Conservation (phyloP, 1,139 yeast genomes). For the Suhomyces kunorum region DNA sequence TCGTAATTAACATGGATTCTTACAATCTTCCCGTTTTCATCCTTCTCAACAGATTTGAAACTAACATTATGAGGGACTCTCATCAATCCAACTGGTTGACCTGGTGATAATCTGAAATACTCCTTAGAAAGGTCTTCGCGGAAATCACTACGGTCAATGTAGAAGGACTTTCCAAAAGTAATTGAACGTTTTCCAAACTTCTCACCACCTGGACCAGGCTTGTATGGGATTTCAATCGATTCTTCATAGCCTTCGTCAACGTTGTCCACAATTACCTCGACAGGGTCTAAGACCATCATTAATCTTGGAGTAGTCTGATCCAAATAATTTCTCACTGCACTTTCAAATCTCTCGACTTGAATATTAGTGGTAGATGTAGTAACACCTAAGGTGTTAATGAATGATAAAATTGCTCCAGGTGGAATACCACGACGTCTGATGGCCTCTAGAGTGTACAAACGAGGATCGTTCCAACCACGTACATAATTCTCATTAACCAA, state of each 20-base stretch:
- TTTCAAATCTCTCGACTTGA: slow-evolving; percentile 86
- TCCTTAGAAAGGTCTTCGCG: slow-evolving; percentile 57
- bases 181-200: slow-evolving; percentile 66
- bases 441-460: slow-evolving; percentile 91
- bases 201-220: slow-evolving; percentile 65
- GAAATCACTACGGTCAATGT: slow-evolving; percentile 85
- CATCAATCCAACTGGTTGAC: slow-evolving; percentile 94
- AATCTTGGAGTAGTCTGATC: slow-evolving; percentile 93
- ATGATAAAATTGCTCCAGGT: slow-evolving; percentile 95
- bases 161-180: slow-evolving; percentile 74
- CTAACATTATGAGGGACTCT: slow-evolving; percentile 84
- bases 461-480: slow-evolving; percentile 98
- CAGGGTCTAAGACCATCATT: slow-evolving; percentile 89
- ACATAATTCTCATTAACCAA: slow-evolving; percentile 80
- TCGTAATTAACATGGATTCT: slow-evolving; percentile 83
- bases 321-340: slow-evolving; percentile 80
- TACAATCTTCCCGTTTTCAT: slow-evolving; percentile 60
- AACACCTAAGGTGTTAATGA: slow-evolving; percentile 94
- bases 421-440: slow-evolving; percentile 97
- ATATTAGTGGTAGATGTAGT: slow-evolving; percentile 92
- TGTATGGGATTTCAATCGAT: slow-evolving; percentile 77
- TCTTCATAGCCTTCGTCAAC: slow-evolving; percentile 74
- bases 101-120: slow-evolving; percentile 90
- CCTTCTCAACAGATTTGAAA: slow-evolving; percentile 68
- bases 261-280: slow-evolving; percentile 81